phyloP scores from a whole-genome alignment of 352 stramenopile genomes.

The Achlya hypogyna region DNA sequence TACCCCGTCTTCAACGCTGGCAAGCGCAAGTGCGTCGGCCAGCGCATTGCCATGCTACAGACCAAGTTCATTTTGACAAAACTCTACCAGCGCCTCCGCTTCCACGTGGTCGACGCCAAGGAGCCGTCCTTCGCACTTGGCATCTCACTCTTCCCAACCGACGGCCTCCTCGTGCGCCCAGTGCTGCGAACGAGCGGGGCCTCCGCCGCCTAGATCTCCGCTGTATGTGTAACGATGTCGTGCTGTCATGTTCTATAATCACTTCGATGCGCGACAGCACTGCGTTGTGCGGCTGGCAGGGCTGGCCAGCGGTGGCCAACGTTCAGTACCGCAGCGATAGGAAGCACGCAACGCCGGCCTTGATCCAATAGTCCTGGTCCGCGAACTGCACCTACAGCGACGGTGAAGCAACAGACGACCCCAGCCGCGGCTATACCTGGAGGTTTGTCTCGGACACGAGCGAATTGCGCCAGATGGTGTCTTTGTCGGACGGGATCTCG shows the following conservation, averaged over 20 bases:
- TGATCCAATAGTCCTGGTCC: constrained; percentile 94
- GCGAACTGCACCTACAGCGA: constrained; percentile 46
- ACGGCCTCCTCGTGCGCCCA: not conserved
- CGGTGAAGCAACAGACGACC: not conserved
- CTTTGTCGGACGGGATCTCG: constrained; percentile 83
- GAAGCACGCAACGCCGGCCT: constrained; percentile 92
- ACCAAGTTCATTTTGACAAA: constrained; percentile 27
- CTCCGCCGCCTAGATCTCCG: not conserved
- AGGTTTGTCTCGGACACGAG: constrained; percentile 92
- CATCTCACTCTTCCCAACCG: constrained; percentile 14
- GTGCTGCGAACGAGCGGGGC: not conserved
- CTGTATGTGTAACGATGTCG: no score
- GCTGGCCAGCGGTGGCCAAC: not conserved
- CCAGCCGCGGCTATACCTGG: no score
- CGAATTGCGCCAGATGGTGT: constrained; percentile 71
- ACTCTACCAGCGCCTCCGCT: constrained; percentile 8
- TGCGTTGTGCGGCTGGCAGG: no score
- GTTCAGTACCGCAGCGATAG: constrained; percentile 88
- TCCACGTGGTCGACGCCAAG: not conserved
- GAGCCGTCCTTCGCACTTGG: not conserved
- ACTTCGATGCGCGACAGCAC: not conserved
- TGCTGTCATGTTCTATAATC: no score
- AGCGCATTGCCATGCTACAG: constrained; percentile 64
- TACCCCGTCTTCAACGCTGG: constrained; percentile 69
- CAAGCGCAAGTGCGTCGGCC: constrained; percentile 52